Base-by-base conservation (phyloP, 1,139 yeast genomes). In the Debaryomyces fabryi region DNA sequence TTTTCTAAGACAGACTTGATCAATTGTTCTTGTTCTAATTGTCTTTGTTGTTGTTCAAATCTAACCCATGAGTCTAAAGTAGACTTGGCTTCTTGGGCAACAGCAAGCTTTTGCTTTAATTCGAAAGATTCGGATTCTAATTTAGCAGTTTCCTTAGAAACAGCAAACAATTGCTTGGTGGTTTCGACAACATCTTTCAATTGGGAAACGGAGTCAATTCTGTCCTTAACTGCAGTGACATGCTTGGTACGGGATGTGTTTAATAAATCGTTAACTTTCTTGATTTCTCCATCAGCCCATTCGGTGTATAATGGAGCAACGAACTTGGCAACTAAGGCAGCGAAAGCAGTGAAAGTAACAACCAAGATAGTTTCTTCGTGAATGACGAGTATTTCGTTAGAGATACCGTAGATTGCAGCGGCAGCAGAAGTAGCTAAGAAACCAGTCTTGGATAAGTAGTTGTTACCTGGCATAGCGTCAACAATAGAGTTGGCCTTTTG, bases 21-120 rank as follows among this genome's bases (percentile, higher is more conserved):
- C 66, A 93, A 84, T 74, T 90, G 96, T 72, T 85, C 83, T 81
- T 93, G 99, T 81, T 93, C 97, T 67, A 86, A 77, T 81, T 90
- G 96, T 79, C 98, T 93, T 64, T 92, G 95, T 69, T 90, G 92
- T 60, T 90, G 87, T 81, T 93, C 99, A 74, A 88, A 90, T 85
- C 98, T 90, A 63, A 91, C 98, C 99, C 99, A 93, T 33, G 98
- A 90, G 76, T 93, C 99, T 69, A 93, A 85, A 53, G 93, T 96
- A 51, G 96, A 76, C 80, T 88, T 91, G 66, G 98, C 98, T 79
- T 91, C 97, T 53, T 77, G 63, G 53, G 96, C 93, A 62, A 90
- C 83, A 56, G 86, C 93, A 59, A 89, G 90, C 69, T 85, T 76
- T 80, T 93, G 99, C 81, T 91, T 88, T 71, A 88, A 82, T 75